Conservation (phyloP, 352 stramenopile genomes). For the Globisporangium alternatum region DNA sequence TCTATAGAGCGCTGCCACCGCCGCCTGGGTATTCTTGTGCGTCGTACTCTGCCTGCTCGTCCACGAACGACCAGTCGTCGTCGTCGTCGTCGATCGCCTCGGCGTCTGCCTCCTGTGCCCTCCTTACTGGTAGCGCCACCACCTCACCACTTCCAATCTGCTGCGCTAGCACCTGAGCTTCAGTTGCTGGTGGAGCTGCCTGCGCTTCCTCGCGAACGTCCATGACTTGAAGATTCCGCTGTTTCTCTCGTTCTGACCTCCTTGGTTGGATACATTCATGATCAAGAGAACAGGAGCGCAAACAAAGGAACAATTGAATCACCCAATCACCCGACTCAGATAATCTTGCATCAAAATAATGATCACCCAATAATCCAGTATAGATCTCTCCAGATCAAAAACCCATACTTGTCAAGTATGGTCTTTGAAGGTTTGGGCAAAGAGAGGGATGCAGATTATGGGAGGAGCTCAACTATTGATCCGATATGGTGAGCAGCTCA, state of each 20-base stretch:
- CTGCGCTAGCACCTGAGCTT: background rate
- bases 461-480: background rate
- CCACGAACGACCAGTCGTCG: constrained; percentile 72
- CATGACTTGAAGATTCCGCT: constrained; percentile 5
- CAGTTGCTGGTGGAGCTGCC: background rate
- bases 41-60: constrained; percentile 63
- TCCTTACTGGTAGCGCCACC: background rate
- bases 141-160: background rate
- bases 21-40: too few species aligned
- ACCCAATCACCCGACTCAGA: background rate
- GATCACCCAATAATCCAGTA: background rate
- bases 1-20: background rate
- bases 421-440: too few species aligned
- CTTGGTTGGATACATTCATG: background rate
- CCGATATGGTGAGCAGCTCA: too few species aligned
- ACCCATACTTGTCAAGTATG: too few species aligned
- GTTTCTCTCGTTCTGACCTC: background rate
- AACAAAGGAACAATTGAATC: background rate
- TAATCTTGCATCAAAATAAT: background rate
- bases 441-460: too few species aligned
- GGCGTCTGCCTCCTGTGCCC: background rate
- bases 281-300: background rate
- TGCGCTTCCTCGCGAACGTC: background rate
- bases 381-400: too few species aligned
- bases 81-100: constrained; percentile 34